A percentile compares a stretch with the other conserved stretches of the same genome.
Conservation (phyloP, 2,329 filamentous ascomycete species). For the Venturiaceae sp. region DNA sequence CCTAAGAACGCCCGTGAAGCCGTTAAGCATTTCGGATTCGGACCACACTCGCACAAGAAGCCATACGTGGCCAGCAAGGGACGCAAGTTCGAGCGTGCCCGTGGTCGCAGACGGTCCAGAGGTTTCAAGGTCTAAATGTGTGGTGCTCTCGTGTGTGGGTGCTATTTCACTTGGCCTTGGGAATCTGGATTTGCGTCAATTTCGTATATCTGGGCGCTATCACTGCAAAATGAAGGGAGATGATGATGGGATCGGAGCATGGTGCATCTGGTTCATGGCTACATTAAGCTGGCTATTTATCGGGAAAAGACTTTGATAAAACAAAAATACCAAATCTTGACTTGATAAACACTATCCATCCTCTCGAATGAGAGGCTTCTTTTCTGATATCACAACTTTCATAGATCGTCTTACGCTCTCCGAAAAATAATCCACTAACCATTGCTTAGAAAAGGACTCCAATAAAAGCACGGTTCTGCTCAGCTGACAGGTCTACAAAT, state of each 20-base stretch:
- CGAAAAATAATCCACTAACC: no score
- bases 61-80: conserved; percentile 97
- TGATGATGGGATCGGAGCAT: not conserved
- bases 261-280: not conserved
- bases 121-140: conserved; percentile 97
- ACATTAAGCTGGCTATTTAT: not conserved
- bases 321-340: not conserved
- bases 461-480: no score
- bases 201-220: not conserved
- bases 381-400: no score
- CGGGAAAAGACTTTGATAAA: not conserved
- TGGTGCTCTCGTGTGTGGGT: conserved; percentile 4
- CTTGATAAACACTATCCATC: not conserved
- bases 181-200: not conserved
- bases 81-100: conserved; percentile 97
- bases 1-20: conserved; percentile 98
- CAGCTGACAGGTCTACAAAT: no score
- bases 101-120: conserved; percentile 95
- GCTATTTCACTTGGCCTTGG: not conserved
- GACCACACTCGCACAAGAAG: conserved; percentile 99
- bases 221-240: not conserved
- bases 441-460: no score
- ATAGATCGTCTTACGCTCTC: no score
- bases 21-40: conserved; percentile 98
- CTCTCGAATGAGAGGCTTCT: no score